These are phyloP conservation scores for Phoenix roebelenii DNA, from an alignment of 176 grass and related monocot genomes.

Conservation along the genomic window DNA sequence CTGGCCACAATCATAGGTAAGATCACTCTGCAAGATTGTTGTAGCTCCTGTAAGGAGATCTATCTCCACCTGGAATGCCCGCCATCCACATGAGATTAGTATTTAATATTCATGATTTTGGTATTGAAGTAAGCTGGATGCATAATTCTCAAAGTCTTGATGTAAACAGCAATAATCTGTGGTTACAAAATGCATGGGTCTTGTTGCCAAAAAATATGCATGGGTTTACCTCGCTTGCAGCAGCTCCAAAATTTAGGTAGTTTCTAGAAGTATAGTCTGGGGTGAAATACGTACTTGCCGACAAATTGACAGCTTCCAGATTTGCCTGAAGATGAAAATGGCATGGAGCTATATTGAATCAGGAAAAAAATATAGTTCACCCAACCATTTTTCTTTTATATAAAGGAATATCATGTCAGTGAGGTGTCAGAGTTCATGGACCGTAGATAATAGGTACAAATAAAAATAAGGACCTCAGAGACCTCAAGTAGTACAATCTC, in stretches of 20 bases:
- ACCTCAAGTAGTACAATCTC: too few species aligned
- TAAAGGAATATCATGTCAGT: too few species aligned
- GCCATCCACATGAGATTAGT: neutral
- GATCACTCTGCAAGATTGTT: slow-evolving; percentile 65
- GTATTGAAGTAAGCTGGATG: too few species aligned
- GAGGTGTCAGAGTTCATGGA: too few species aligned
- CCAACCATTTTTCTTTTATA: too few species aligned
- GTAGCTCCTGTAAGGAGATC: slow-evolving; percentile 86
- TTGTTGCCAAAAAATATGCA: neutral
- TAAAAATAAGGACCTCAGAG: too few species aligned
- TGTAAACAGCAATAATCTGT: too few species aligned
- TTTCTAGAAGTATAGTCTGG: slow-evolving; percentile 33
- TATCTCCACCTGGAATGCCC: slow-evolving; percentile 61
- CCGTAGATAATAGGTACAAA: too few species aligned
- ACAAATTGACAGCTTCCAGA: slow-evolving; percentile 58
- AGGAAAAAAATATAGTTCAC: neutral
- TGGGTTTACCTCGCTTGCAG: slow-evolving; percentile 68
- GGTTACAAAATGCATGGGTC: too few species aligned
- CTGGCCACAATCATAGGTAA: slow-evolving; percentile 89
- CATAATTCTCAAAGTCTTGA: too few species aligned
- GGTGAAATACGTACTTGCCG: slow-evolving; percentile 59
- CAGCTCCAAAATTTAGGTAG: slow-evolving; percentile 92
- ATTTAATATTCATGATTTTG: too few species aligned
- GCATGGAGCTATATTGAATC: too few species aligned
- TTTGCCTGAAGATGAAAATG: slow-evolving; percentile 29